Conservation (phyloP, 73 alveolate genomes). For the Tetrahymena borealis region DNA sequence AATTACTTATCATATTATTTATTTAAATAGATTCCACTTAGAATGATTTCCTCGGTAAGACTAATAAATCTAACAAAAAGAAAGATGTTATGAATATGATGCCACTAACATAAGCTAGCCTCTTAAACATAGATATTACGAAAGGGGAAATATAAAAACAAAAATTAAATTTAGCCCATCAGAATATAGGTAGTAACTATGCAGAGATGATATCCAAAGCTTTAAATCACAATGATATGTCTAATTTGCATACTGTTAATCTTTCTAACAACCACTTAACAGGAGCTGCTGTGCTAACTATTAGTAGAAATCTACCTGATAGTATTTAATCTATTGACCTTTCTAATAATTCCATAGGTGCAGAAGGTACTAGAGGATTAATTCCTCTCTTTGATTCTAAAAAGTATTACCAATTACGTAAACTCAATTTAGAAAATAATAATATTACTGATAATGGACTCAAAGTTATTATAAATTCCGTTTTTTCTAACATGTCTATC, state of each 20-base stretch:
- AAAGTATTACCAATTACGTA: background rate
- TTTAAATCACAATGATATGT: background rate
- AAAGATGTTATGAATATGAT: too few species aligned
- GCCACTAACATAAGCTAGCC: too few species aligned
- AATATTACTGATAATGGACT: background rate
- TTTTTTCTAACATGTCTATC: background rate
- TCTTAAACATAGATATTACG: background rate
- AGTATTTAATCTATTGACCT: background rate
- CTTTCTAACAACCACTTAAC: background rate
- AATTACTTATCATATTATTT: too few species aligned
- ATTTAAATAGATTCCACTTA: too few species aligned
- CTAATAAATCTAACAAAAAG: too few species aligned
- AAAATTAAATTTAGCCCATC: background rate
- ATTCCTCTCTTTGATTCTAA: background rate
- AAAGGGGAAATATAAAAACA: background rate
- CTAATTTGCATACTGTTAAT: background rate
- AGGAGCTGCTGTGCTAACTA: background rate
- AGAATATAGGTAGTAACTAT: background rate
- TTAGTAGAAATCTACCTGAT: background rate
- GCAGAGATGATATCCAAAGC: background rate
- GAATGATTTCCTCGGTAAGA: too few species aligned
- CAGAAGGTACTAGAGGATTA: background rate
- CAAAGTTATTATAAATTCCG: background rate
- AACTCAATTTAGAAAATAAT: background rate
- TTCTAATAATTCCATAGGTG: background rate